Percentiles rank a stretch among this genome's conserved stretches.
Conservation (phyloP, 2,329 filamentous ascomycete genomes). For the Coleophoma crateriformis region DNA sequence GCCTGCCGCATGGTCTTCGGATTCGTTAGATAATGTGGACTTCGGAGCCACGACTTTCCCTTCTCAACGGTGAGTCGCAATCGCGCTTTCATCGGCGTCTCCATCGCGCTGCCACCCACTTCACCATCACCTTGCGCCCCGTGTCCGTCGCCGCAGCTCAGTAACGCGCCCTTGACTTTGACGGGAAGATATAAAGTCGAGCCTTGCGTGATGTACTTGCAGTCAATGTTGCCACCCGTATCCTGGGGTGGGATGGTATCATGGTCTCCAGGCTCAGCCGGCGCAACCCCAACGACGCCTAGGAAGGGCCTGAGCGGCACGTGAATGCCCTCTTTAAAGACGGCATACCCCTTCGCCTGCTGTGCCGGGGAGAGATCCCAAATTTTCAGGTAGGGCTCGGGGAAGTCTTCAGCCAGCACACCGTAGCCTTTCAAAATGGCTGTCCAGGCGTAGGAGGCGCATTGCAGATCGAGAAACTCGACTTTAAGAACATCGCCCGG, state of each 20-base stretch:
- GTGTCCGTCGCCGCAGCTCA: constrained; percentile 49
- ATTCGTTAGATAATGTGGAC: constrained; percentile 40
- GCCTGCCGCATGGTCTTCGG: constrained; percentile 16
- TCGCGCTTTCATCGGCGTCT: constrained; percentile 44
- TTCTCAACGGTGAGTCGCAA: constrained; percentile 42
- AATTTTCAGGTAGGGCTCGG: constrained; percentile 37
- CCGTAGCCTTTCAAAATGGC: constrained; percentile 45
- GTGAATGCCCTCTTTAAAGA: constrained; percentile 41
- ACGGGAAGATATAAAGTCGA: constrained; percentile 43
- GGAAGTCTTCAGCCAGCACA: constrained; percentile 41
- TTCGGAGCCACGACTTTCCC: constrained; percentile 37
- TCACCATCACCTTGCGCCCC: constrained; percentile 49
- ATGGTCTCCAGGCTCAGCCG: constrained; percentile 36
- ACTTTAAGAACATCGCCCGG: constrained; percentile 47
- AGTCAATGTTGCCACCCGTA: constrained; percentile 49
- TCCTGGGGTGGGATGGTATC: constrained; percentile 44
- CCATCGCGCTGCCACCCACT: constrained; percentile 49
- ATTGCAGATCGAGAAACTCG: constrained; percentile 39
- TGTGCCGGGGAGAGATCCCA: constrained; percentile 35
- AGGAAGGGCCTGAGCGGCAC: constrained; percentile 46
- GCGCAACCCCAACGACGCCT: constrained; percentile 46
- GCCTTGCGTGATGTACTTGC: constrained; percentile 40
- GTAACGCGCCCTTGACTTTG: constrained; percentile 41
- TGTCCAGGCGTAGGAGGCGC: constrained; percentile 45
- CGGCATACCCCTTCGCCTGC: constrained; percentile 29